Evolutionary conservation across 306 rosid species (phyloP).

Genomic region (Prunus mongolica): DNA sequence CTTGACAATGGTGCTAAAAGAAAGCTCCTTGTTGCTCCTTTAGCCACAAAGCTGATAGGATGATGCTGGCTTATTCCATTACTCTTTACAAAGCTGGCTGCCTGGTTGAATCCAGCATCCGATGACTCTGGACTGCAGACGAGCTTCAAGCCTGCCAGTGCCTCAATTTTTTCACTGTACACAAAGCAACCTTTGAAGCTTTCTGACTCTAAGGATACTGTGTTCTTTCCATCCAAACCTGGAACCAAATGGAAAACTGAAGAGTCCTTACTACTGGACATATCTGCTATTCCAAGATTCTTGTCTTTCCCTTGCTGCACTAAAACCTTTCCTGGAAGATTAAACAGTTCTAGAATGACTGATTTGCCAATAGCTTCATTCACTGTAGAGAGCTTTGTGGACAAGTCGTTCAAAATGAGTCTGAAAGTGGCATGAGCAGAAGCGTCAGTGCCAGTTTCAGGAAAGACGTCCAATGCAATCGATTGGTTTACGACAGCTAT

Average conservation of each 20-base stretch:
- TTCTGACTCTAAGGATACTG: constrained; percentile 54
- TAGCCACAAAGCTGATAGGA: constrained; percentile 74
- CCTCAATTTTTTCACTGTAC: constrained; percentile 21
- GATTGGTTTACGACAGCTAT: constrained; percentile 51
- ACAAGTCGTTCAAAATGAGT: constrained; percentile 34
- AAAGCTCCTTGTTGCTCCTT: constrained; percentile 54
- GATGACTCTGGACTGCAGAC: constrained; percentile 35
- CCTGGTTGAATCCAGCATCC: constrained; percentile 34
- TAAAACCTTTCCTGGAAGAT: constrained; percentile 65
- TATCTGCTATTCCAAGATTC: constrained; percentile 38
- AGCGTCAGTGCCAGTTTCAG: constrained; percentile 46
- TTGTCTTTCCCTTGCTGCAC: constrained; percentile 43
- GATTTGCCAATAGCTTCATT: constrained; percentile 27
- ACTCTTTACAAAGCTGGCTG: constrained; percentile 52
- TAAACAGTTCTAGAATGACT: constrained; percentile 65
- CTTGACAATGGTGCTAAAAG: constrained; percentile 67
- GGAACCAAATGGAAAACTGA: constrained; percentile 42
- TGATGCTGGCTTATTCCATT: constrained; percentile 53
- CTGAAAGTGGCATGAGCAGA: constrained; percentile 66
- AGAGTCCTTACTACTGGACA: constrained; percentile 22
- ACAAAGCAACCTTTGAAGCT: constrained; percentile 59
- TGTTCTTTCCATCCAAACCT: constrained; percentile 63
- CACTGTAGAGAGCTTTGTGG: constrained; percentile 18
- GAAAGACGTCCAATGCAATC: constrained; percentile 40
- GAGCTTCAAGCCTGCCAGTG: constrained; percentile 42